phyloP scores from a whole-genome alignment of 2,329 filamentous ascomycete genomes.

The Amylocarpus encephaloides region DNA sequence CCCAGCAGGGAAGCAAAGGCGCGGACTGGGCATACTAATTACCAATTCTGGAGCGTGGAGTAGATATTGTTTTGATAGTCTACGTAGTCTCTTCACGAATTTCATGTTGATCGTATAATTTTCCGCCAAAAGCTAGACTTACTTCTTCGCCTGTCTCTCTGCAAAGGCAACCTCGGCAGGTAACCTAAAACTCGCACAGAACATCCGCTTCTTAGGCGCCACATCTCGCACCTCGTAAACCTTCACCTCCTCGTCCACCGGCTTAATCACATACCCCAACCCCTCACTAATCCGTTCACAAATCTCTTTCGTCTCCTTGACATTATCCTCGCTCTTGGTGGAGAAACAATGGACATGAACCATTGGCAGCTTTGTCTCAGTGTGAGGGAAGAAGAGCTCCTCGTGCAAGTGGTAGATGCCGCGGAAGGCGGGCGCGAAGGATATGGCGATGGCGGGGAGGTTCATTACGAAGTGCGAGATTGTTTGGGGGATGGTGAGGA shows the following conservation, averaged over 20 bases:
- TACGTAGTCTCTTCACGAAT: not conserved
- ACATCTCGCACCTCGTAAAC: conserved; percentile 77
- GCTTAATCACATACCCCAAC: conserved; percentile 37
- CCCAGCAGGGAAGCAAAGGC: too few relatives aligned
- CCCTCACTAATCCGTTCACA: conserved; percentile 55
- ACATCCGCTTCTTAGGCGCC: conserved; percentile 92
- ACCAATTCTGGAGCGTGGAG: too few relatives aligned
- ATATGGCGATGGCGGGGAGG: conserved; percentile 80
- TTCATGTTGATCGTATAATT: not conserved
- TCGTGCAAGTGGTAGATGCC: conserved; percentile 74
- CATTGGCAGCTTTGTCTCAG: conserved; percentile 60
- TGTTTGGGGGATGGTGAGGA: conserved; percentile 57
- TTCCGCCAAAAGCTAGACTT: not conserved
- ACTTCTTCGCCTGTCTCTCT: not conserved
- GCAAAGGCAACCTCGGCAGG: conserved; percentile 75
- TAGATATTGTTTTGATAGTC: not conserved
- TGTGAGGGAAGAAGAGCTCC: conserved; percentile 55
- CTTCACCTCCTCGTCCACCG: conserved; percentile 43
- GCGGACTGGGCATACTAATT: too few relatives aligned
- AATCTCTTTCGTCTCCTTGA: conserved; percentile 53
- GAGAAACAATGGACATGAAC: conserved; percentile 95
- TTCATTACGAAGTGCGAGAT: conserved; percentile 99
- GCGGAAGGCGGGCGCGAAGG: conserved; percentile 70
- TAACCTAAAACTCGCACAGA: conserved; percentile 85
- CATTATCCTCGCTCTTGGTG: conserved; percentile 70